Conservation (phyloP, 805 yeast genomes). For the Spathaspora sp. region DNA sequence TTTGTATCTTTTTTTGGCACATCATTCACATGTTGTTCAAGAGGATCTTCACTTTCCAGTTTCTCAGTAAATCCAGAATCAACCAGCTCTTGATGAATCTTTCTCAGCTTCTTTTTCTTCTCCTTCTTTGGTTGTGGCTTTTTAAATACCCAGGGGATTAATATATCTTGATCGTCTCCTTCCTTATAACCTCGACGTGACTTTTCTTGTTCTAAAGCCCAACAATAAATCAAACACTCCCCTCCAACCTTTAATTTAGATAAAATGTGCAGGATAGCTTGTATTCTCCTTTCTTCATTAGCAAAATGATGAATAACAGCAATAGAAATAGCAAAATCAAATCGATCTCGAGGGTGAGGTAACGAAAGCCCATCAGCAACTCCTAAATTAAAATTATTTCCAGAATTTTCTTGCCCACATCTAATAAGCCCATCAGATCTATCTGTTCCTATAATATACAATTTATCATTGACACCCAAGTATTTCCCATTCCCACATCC, state of each 20-base stretch:
- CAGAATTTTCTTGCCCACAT: constrained; percentile 52
- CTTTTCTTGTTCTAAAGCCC: constrained; percentile 92
- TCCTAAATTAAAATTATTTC: constrained; percentile 48
- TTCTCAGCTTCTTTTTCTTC: constrained; percentile 15
- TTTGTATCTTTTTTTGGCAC: not conserved
- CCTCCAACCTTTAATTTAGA: constrained; percentile 58
- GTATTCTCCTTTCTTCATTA: constrained; percentile 72
- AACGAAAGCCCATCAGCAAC: constrained; percentile 76
- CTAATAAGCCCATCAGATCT: constrained; percentile 64
- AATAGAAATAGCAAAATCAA: constrained; percentile 88
- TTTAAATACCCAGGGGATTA: constrained; percentile 92
- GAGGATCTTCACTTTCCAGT: constrained; percentile 10
- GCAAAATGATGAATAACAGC: constrained; percentile 96
- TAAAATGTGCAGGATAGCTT: constrained; percentile 70
- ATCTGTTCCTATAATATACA: constrained; percentile 73
- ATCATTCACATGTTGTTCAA: not conserved
- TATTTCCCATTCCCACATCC: constrained; percentile 99
- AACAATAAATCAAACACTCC: constrained; percentile 77
- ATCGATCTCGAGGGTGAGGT: constrained; percentile 34
- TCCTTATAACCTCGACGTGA: constrained; percentile 89
- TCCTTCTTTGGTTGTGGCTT: constrained; percentile 35
- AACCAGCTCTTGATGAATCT: constrained; percentile 11
- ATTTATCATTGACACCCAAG: constrained; percentile 61
- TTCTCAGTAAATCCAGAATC: constrained; percentile 9
- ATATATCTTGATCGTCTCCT: constrained; percentile 88